Conservation (phyloP, 169 alveolate genomes). For the Babesia bigemina region DNA sequence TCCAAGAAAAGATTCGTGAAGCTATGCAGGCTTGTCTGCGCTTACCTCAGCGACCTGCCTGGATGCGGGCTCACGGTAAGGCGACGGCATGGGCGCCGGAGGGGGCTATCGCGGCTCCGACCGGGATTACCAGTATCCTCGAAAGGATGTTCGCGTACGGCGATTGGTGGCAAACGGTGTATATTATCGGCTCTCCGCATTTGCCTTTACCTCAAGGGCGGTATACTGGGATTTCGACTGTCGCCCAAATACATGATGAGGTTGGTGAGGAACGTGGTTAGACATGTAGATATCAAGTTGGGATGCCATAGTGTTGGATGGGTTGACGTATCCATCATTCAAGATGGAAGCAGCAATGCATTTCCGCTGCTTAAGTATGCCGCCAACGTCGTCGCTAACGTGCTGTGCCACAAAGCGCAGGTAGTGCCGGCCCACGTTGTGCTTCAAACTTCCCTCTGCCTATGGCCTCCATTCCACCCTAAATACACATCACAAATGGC, state of each 20-base stretch:
- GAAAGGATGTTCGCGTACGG: neutral
- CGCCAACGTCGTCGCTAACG: constrained; percentile 22
- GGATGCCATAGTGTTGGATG: neutral
- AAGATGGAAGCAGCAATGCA: neutral
- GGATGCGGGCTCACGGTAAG: constrained; percentile 5
- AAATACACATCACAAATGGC: constrained; percentile 14
- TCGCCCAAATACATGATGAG: neutral
- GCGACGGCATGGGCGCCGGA: neutral
- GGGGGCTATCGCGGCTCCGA: neutral
- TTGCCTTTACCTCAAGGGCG: constrained; percentile 19
- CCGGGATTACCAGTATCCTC: neutral
- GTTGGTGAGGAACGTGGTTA: constrained; percentile 2
- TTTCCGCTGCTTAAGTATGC: neutral
- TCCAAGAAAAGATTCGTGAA: neutral
- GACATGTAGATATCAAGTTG: neutral
- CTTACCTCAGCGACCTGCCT: neutral
- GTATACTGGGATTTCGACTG: constrained; percentile 3
- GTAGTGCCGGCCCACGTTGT: constrained; percentile 7
- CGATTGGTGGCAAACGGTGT: neutral
- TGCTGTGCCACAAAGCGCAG: neutral
- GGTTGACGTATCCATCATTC: constrained; percentile 5
- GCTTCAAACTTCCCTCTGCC: constrained; percentile 20
- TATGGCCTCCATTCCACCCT: constrained; percentile 32
- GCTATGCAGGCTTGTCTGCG: neutral
- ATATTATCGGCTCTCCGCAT: neutral